These are phyloP conservation scores for Linanthus parryae DNA, from an alignment of 148 eudicot species.

Conservation along the genomic window DNA sequence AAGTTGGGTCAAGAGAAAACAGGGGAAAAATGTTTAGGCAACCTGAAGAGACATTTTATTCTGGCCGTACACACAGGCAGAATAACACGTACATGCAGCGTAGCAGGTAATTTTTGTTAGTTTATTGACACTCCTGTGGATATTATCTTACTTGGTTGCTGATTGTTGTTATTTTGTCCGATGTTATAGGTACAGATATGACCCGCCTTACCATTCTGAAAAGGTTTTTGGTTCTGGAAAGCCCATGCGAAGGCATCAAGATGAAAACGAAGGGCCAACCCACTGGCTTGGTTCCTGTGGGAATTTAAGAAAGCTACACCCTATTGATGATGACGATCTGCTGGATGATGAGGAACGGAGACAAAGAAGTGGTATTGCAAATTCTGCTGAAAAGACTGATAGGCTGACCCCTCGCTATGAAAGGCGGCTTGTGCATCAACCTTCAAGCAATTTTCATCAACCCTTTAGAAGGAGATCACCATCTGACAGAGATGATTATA, in stretches of 20 bases:
- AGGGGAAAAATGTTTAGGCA: slow-evolving; percentile 23
- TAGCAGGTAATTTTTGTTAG: slow-evolving; percentile 29
- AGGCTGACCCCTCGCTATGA: slow-evolving; percentile 27
- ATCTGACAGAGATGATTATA: slow-evolving; percentile 29
- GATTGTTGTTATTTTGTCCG: neutral
- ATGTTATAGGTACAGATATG: slow-evolving; percentile 15
- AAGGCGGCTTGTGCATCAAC: slow-evolving; percentile 24
- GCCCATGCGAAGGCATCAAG: slow-evolving; percentile 20
- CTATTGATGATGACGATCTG: too few relatives aligned
- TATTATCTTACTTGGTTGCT: neutral
- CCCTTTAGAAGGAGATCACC: slow-evolving; percentile 37
- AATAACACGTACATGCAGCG: slow-evolving; percentile 12
- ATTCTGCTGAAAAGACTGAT: slow-evolving; percentile 23
- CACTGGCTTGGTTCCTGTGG: slow-evolving; percentile 22
- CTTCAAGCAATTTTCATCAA: slow-evolving; percentile 25
- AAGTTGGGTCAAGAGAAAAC: slow-evolving; percentile 16
- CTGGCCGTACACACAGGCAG: slow-evolving; percentile 21
- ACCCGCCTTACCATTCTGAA: slow-evolving; percentile 15
- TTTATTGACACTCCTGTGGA: neutral
- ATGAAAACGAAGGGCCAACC: slow-evolving; percentile 19
- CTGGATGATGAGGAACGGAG: too few relatives aligned
- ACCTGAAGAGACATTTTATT: slow-evolving; percentile 27
- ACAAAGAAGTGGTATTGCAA: slow-evolving; percentile 21
- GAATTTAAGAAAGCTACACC: too few relatives aligned
- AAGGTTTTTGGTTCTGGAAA: slow-evolving; percentile 28